Evolutionary conservation across 2,329 filamentous ascomycete species (phyloP).

Genomic region (Trichoderma semiorbis): DNA sequence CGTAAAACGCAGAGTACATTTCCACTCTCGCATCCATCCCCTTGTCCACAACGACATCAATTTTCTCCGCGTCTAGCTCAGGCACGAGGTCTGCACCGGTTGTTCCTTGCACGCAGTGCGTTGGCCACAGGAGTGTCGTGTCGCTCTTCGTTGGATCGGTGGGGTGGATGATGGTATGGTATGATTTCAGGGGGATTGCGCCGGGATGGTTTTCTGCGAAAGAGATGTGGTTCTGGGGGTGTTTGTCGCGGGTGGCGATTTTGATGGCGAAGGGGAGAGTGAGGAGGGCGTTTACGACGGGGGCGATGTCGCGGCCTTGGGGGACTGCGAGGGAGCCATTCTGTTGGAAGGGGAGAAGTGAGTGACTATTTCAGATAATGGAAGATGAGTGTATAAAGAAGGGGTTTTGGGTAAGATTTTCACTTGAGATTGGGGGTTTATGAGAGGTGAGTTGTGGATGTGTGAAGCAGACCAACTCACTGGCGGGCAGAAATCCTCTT

Average conservation of each 20-base stretch:
- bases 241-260: constrained; percentile 89
- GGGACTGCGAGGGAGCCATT: constrained; percentile 81
- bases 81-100: constrained; percentile 69
- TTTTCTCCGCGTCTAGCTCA: constrained; percentile 57
- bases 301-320: constrained; percentile 65
- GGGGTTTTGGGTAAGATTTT: not conserved
- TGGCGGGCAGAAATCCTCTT: constrained; percentile 92
- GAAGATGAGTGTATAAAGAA: not conserved
- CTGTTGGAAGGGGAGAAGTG: constrained; percentile 44
- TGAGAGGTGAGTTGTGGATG: not conserved
- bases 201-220: constrained; percentile 76
- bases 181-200: constrained; percentile 65
- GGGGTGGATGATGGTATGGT: constrained; percentile 64
- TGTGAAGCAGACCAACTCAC: constrained; percentile 47
- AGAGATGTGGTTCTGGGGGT: constrained; percentile 78
- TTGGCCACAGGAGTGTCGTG: constrained; percentile 75
- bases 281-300: constrained; percentile 72
- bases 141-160: constrained; percentile 60
- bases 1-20: constrained; percentile 91
- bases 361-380: not conserved
- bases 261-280: constrained; percentile 66
- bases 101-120: constrained; percentile 78
- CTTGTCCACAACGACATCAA: constrained; percentile 74
- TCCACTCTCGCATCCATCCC: constrained; percentile 72
- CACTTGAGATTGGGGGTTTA: not conserved